Evolutionary conservation across 345 rosid genomes (phyloP), one percentile per base, ranked within the genome.

Genomic region (Camelina laxa): DNA sequence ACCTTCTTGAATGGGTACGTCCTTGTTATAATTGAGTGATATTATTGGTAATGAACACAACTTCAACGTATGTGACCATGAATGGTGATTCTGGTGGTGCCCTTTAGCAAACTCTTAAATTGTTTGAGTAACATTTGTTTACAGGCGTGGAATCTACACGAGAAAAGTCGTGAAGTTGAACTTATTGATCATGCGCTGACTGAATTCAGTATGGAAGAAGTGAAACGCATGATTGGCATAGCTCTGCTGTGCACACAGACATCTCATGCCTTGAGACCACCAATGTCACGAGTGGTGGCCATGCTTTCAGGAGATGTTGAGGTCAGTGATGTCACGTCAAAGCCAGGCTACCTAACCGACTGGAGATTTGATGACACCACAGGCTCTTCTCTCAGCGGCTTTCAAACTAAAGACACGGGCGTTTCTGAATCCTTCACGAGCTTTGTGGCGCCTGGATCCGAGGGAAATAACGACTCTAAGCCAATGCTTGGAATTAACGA

Each of bases 291-390:
- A 6, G 90, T 85, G 1, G 80, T 87, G 35, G 86, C 86, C 7
- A 87, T 91, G 97, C 77, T 91, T 10, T 80, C 84, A 0, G 91
- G 90, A 64, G 97, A 91, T 74, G 74, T 79, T n/a, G 91, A 87
- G 77, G 88, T 89, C 13, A 75, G 79, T 55, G 59, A 65, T 24
- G 81, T 76, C 17, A 67, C 76, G 17, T 45, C 70, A 1, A 83
- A 71, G 74, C 89, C 92, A 12, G 86, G 87, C 10, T 85, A 89
- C 82, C 58, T 89, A 75, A 79, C 85, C 4, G 86, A 76, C 58
- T 88, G 88, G 89, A 85, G 80, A 69, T 85, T 75, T 22, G 81
- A 76, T 16, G 90, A 84, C 51, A 53, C 41, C 9, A 80, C 76
- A 10, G 67, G 67, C 74, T 77, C 86, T 2, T 24, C 72, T 58